Evolutionary conservation across 2,329 filamentous ascomycete species (phyloP).

Genomic region (Pseudonectria buxi): DNA sequence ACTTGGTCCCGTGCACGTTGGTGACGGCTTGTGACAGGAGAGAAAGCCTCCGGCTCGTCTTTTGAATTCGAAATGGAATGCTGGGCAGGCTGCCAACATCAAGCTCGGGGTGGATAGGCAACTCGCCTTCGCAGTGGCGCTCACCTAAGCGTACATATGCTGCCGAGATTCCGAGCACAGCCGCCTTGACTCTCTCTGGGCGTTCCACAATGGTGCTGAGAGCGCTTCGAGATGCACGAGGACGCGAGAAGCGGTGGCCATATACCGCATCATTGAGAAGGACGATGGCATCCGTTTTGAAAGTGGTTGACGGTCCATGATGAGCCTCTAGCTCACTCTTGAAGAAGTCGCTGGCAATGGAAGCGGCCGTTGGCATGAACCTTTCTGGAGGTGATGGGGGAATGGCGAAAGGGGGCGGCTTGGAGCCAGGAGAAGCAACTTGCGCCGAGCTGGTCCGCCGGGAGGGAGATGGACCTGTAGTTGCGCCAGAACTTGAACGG

Average conservation of each 20-base stretch:
- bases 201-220: slow-evolving; percentile 84
- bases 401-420: slow-evolving; percentile 27
- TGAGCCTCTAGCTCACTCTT: slow-evolving; percentile 61
- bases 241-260: slow-evolving; percentile 83
- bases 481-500: slow-evolving; percentile 39
- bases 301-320: slow-evolving; percentile 37
- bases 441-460: slow-evolving; percentile 44
- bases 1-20: slow-evolving; percentile 82
- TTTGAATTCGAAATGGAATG: slow-evolving; percentile 77
- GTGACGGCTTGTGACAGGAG: slow-evolving; percentile 73
- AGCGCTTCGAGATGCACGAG: slow-evolving; percentile 63
- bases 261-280: slow-evolving; percentile 92
- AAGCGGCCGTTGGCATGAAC: slow-evolving; percentile 39
- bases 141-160: slow-evolving; percentile 89
- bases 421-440: slow-evolving; percentile 36
- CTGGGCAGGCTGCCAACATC: slow-evolving; percentile 47
- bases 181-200: slow-evolving; percentile 82
- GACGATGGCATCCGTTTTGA: slow-evolving; percentile 61
- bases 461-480: slow-evolving; percentile 31
- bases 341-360: slow-evolving; percentile 63
- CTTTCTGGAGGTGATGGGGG: slow-evolving; percentile 27
- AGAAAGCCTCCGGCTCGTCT: slow-evolving; percentile 65
- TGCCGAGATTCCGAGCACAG: slow-evolving; percentile 71
- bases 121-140: slow-evolving; percentile 63
- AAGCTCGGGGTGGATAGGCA: slow-evolving; percentile 59